Conservation (phyloP, 305 asterid species). For the Fraxinus dipetala region DNA sequence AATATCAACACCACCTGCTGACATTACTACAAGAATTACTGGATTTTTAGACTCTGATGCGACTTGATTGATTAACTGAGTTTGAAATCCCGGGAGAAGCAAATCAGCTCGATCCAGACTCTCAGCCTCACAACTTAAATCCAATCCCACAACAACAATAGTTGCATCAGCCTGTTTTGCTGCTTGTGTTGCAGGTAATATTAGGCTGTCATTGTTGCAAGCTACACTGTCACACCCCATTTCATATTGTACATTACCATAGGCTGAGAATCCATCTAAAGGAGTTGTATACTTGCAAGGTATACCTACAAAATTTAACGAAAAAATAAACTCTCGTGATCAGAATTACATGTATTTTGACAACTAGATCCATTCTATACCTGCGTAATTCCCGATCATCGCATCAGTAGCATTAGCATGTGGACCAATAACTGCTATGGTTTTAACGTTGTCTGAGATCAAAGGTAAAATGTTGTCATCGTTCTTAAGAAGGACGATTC, state of each 20-base stretch:
- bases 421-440: conserved; percentile 43
- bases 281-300: conserved; percentile 36
- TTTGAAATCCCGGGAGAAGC: conserved; percentile 41
- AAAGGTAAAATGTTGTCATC: conserved; percentile 29
- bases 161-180: conserved; percentile 37
- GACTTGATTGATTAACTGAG: conserved; percentile 33
- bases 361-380: conserved; percentile 9
- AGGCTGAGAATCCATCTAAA: conserved; percentile 22
- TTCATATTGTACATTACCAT: conserved; percentile 16
- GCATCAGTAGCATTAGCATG: conserved; percentile 35
- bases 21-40: conserved; percentile 33
- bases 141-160: conserved; percentile 30
- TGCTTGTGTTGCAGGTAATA: conserved; percentile 28
- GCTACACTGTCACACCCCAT: conserved; percentile 28
- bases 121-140: conserved; percentile 30
- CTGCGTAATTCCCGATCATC: conserved; percentile 42
- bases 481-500: conserved; percentile 45
- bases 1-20: conserved; percentile 40
- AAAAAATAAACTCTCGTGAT: not conserved
- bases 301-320: conserved; percentile 18
- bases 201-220: conserved; percentile 27
- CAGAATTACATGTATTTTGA: not conserved
- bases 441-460: conserved; percentile 10
- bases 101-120: conserved; percentile 28
- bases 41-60: conserved; percentile 34